Evolutionary conservation across 169 alveolate genomes (phyloP), one percentile per base, ranked within the genome.

Genomic region (Theileria orientalis): DNA sequence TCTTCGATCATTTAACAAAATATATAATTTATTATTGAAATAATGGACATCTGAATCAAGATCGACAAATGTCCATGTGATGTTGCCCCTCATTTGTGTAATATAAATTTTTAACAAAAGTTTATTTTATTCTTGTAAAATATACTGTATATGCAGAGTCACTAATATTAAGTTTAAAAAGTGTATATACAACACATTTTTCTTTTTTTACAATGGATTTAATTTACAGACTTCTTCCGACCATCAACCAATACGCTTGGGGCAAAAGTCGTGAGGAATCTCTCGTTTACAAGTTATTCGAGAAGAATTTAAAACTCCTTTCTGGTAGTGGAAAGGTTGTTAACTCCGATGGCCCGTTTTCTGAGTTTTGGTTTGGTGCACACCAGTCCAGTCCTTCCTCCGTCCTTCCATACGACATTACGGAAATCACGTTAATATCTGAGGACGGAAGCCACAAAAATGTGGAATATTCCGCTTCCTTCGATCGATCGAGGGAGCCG

Each of bases 311-410:
- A 40, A 35, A 47, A 23, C 33, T 25, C 3, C 8, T 13, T 6
- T 33, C 54, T 3, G 27, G 13, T 32, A 19, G 33, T 0, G 64
- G 35, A 19, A 9, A 16, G 35, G 29, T 2, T 19, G 46, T 49
- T 60, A 7, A 46, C 21, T 29, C 9, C n/a, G 14, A 19, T 30
- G 59, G 32, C 32, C 82, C 72, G 23, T 88, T 77, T 46, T 90
- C 93, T 25, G 93, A 88, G 62, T 51, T 88, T 40, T 88, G 93
- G 93, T 60, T 88, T 3, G 93, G 93, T 3, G 76, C 76, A 52
- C 93, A 88, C 52, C 77, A 46, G 23, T 75, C 85, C 41, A 86
- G 90, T 21, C 93, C 91, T 7, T 82, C 82, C 57, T 47, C 37
- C 41, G 84, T 79, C 52, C 42, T 46, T 32, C 67, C 74, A 29